These are phyloP conservation scores for Vigna unguiculata DNA, from an alignment of 306 rosid species.

Conservation along the genomic window DNA sequence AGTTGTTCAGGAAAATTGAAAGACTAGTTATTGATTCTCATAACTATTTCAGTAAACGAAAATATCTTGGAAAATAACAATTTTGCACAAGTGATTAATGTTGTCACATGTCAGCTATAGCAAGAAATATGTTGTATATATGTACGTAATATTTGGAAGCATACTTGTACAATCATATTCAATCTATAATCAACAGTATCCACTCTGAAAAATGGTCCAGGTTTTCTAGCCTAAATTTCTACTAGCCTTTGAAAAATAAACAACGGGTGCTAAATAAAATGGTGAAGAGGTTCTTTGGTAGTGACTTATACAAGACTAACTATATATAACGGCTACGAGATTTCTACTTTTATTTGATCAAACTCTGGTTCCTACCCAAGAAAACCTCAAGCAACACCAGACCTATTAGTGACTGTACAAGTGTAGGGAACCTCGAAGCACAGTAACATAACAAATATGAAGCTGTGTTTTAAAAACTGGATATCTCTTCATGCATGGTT, in stretches of 20 bases:
- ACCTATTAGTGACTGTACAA: constrained; percentile 41
- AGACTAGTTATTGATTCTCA: background rate
- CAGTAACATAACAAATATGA: constrained; percentile 29
- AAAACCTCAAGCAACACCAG: constrained; percentile 13
- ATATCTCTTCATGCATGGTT: constrained; percentile 32
- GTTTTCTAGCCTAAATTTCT: constrained; percentile 34
- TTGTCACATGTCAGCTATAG: constrained; percentile 32
- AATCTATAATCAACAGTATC: constrained; percentile 39
- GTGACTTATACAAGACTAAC: constrained; percentile 30
- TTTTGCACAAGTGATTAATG: background rate
- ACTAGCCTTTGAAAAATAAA: constrained; percentile 31
- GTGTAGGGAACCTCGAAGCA: constrained; percentile 31
- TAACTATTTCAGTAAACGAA: background rate
- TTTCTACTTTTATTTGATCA: constrained; percentile 36
- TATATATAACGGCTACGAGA: constrained; percentile 22
- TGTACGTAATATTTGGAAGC: constrained; percentile 12
- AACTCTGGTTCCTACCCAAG: constrained; percentile 38
- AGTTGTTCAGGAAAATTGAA: background rate
- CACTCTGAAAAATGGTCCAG: constrained; percentile 24
- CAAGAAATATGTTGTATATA: constrained; percentile 24
- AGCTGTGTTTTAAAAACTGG: constrained; percentile 14
- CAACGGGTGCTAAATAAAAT: constrained; percentile 21
- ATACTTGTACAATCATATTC: constrained; percentile 38
- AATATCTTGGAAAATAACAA: background rate
- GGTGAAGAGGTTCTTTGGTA: constrained; percentile 21